A percentile compares a stretch with the other conserved stretches of the same genome.
Conservation (phyloP, 2,329 filamentous ascomycete genomes). For the Sclerotinia borealis region DNA sequence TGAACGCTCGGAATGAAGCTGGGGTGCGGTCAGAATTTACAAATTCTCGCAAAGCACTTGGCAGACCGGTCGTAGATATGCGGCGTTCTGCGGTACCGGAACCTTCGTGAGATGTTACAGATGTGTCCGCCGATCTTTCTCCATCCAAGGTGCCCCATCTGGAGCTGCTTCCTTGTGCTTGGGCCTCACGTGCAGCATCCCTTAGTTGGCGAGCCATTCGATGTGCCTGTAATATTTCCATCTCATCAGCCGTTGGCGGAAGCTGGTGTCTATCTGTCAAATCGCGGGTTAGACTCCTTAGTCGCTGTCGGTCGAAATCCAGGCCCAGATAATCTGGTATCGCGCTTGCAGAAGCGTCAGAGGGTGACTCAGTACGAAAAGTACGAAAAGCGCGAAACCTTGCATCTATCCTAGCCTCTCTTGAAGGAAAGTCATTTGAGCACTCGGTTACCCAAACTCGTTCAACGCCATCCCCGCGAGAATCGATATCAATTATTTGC, state of each 20-base stretch:
- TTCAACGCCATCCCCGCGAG: slow-evolving; percentile 46
- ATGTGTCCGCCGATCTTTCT: slow-evolving; percentile 13
- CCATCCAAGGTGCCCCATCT: slow-evolving; percentile 18
- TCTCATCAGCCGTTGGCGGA: slow-evolving; percentile 49
- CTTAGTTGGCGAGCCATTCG: slow-evolving; percentile 46
- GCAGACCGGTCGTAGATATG: slow-evolving; percentile 24
- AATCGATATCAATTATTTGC: slow-evolving; percentile 62
- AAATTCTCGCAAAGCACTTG: slow-evolving; percentile 29
- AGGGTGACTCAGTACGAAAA: slow-evolving; percentile 22
- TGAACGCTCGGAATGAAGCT: slow-evolving; percentile 31
- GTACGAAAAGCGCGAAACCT: slow-evolving; percentile 25
- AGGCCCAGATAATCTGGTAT: slow-evolving; percentile 29
- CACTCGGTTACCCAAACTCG: slow-evolving; percentile 24
- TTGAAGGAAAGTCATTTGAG: slow-evolving; percentile 16
- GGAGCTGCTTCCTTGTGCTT: slow-evolving; percentile 17
- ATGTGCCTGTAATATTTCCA: slow-evolving; percentile 50
- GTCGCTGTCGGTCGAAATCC: slow-evolving; percentile 27
- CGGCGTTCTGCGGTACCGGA: slow-evolving; percentile 18
- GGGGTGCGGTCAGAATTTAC: slow-evolving; percentile 27
- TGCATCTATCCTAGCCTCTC: slow-evolving; percentile 29
- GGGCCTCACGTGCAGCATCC: slow-evolving; percentile 24
- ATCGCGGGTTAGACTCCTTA: slow-evolving; percentile 23
- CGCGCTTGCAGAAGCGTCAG: slow-evolving; percentile 18
- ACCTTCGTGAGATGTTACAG: slow-evolving; percentile 11
- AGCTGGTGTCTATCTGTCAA: slow-evolving; percentile 42